Evolutionary conservation across 2,329 filamentous ascomycete genomes (phyloP).

Genomic region (Paradendryphiella salina): DNA sequence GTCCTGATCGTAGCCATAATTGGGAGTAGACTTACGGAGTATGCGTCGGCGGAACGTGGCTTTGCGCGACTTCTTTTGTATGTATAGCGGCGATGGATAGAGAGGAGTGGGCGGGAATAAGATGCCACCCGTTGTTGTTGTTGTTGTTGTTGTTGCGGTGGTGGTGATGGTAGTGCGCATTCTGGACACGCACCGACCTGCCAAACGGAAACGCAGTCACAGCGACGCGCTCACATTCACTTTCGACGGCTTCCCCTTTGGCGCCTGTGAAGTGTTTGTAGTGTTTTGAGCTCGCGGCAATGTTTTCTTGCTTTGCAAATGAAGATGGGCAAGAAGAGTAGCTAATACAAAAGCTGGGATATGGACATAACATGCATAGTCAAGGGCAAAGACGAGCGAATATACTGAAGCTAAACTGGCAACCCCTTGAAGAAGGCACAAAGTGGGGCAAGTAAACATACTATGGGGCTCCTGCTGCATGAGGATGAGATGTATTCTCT

Average conservation of each 20-base stretch:
- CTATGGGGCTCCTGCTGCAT: neutral
- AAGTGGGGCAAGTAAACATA: slow-evolving; percentile 4
- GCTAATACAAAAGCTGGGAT: slow-evolving; percentile 1
- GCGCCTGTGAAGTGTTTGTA: neutral
- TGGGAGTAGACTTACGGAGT: slow-evolving; percentile 28
- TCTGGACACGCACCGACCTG: slow-evolving; percentile 4
- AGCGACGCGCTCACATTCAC: slow-evolving; percentile 15
- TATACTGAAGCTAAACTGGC: neutral
- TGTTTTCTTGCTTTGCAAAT: neutral
- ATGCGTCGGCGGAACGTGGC: slow-evolving; percentile 33
- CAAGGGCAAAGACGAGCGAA: neutral
- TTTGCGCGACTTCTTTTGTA: slow-evolving; percentile 36
- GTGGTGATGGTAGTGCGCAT: slow-evolving; percentile 19
- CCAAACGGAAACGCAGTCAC: slow-evolving; percentile 11
- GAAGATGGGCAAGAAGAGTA: slow-evolving; percentile 13
- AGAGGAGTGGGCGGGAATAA: slow-evolving; percentile 22
- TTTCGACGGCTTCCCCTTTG: slow-evolving; percentile 8
- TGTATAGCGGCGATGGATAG: slow-evolving; percentile 36
- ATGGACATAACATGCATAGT: neutral
- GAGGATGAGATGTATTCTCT: neutral
- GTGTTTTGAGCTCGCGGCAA: neutral
- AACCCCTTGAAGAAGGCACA: slow-evolving; percentile 2
- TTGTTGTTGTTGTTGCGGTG: no score
- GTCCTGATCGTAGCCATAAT: slow-evolving; percentile 8
- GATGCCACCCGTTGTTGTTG: slow-evolving; percentile 7